A percentile compares a stretch with the other conserved stretches of the same genome.
These are phyloP conservation scores for Saccharomyces cerevisiae DNA, from an alignment of 805 yeast genomes.

Conservation along the genomic window DNA sequence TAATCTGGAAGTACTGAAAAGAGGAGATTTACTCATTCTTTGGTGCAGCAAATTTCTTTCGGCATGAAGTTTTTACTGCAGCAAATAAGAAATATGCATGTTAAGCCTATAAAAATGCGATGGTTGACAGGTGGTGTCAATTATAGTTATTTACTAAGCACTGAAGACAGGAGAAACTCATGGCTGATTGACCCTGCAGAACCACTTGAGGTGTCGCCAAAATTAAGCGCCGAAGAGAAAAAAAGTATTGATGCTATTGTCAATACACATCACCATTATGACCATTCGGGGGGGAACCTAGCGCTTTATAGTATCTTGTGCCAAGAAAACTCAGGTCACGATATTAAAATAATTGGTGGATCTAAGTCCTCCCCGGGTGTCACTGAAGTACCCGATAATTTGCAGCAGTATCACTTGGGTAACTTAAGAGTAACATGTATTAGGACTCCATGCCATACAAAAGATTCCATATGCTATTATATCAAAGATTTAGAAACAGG, in stretches of 20 bases:
- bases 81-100: conserved; percentile 57
- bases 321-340: conserved; percentile 32
- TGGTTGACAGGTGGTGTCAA: conserved; percentile 87
- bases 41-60: neutral
- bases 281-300: conserved; percentile 84
- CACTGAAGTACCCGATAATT: conserved; percentile 58
- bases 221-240: conserved; percentile 31
- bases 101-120: conserved; percentile 79
- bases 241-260: conserved; percentile 65
- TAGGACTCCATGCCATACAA: conserved; percentile 97
- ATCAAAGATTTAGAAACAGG: conserved; percentile 54
- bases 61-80: conserved; percentile 6
- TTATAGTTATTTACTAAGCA: conserved; percentile 67
- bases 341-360: conserved; percentile 71
- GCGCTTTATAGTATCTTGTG: conserved; percentile 22
- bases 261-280: conserved; percentile 94
- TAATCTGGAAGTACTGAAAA: neutral
- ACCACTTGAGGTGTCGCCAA: conserved; percentile 58
- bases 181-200: conserved; percentile 93
- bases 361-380: conserved; percentile 43
- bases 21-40: neutral
- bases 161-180: conserved; percentile 53
- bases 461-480: conserved; percentile 86
- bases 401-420: conserved; percentile 43
- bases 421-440: conserved; percentile 63